Percentiles rank a stretch among this genome's conserved stretches.
Conservation (phyloP, 2,329 filamentous ascomycete species). For the Neonectria ditissima region DNA sequence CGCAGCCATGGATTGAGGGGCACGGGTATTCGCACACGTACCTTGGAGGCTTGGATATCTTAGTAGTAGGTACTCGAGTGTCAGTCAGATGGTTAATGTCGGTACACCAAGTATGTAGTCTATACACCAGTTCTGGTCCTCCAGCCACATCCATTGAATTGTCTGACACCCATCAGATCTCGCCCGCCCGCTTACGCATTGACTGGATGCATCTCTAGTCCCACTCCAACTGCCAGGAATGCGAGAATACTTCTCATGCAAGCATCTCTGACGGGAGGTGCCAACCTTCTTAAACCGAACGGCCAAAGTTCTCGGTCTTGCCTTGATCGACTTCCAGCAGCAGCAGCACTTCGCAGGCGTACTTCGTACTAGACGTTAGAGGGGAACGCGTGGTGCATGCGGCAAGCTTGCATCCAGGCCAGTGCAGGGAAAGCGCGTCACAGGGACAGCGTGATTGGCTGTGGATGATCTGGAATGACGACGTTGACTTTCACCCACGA, state of each 20-base stretch:
- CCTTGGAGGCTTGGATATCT: background rate
- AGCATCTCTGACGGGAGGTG: too few species aligned
- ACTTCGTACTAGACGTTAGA: background rate
- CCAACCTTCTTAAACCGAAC: background rate
- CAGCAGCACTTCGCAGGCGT: background rate
- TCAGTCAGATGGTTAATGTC: background rate
- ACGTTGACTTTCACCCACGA: constrained; percentile 29
- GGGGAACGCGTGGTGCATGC: constrained; percentile 38
- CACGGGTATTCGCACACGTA: background rate
- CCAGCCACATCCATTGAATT: background rate
- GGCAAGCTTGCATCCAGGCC: constrained; percentile 31
- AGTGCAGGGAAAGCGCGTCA: constrained; percentile 30
- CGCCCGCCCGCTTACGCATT: background rate
- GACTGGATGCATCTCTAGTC: too few species aligned
- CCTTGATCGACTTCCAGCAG: background rate
- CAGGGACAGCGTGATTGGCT: constrained; percentile 33
- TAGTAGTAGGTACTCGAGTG: background rate
- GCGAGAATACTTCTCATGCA: background rate
- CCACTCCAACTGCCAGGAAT: background rate
- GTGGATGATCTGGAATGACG: constrained; percentile 35
- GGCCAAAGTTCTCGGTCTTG: background rate
- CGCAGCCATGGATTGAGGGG: background rate
- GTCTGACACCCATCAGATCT: background rate
- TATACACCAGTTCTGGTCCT: background rate
- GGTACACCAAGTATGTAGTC: background rate